Evolutionary conservation across 371 early-diverging fungal genomes (phyloP), one percentile per base, ranked within the genome.

Genomic region (Chytridium lagenaria): DNA sequence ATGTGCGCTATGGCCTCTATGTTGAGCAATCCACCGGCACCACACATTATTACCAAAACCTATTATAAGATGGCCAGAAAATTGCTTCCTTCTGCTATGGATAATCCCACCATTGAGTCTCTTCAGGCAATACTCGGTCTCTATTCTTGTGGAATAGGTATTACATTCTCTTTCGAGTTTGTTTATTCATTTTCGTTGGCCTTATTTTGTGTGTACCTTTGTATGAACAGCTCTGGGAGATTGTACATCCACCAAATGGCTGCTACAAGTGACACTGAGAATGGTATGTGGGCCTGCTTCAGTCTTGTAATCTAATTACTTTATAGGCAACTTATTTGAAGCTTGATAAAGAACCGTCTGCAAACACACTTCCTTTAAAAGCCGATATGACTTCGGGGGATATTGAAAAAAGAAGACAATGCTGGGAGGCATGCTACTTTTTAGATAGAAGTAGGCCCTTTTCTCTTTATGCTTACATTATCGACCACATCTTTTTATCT

Each of bases 401-500:
- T 5, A 5, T 52, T 12, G 55, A 52, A 52, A 26, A 22, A 5
- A 52, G 26, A 26, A 10, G 36, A 7, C 3, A 23, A 7, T 61
- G 61, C 37, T 61, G 61, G 61, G 61, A 61, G 26, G 61, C 61
- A 34, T 61, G 61, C 36, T 61, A 61, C 26, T 61, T 61, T 26
- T 23, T 61, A 2, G 61, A 61, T 23, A 31, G 36, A 34, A 30
- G 61, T 61, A 36, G 12, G 61, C 10, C 10, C 26, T 23, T 12
- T n/a, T 52, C 5, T 26, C 34, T 36, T 37, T 12, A 22, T 52
- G 12, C 26, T 52, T 12, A 22, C 23, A 5, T 52, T 52, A 5
- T 52, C 5, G 7, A 15, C 5, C 5, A 26, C n/a, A 22, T 52
- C 23, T 52, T 52, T 7, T 44, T 44, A 44, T 44, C 19, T 44